Evolutionary conservation across 2,329 filamentous ascomycete species (phyloP).

Genomic region (Knufia fluminis): DNA sequence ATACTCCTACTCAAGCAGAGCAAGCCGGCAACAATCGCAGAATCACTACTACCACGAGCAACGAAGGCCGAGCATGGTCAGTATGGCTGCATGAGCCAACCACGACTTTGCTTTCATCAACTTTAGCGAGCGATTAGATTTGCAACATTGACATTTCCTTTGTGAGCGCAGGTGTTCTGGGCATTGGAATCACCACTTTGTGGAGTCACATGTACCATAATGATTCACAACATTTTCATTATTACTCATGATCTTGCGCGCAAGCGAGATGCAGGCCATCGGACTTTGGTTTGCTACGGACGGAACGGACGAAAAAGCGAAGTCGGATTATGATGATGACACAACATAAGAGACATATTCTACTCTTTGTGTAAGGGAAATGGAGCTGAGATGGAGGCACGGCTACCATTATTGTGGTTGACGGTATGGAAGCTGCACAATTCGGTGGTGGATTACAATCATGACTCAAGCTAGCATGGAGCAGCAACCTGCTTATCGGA

Average conservation of each 20-base stretch:
- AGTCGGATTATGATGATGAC: neutral
- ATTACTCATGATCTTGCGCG: neutral
- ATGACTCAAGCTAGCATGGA: neutral
- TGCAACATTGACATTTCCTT: neutral
- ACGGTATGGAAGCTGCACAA: neutral
- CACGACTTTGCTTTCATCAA: constrained; percentile 5
- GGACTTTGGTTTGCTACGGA: neutral
- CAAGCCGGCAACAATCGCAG: constrained; percentile 4
- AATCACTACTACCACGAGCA: constrained; percentile 5
- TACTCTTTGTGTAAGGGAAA: constrained; percentile 1
- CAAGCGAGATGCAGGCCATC: neutral
- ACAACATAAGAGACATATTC: constrained; percentile 4
- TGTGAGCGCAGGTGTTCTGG: constrained; percentile 10
- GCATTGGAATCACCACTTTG: neutral
- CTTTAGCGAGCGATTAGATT: constrained; percentile 5
- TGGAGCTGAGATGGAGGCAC: neutral
- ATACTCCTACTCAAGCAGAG: constrained; percentile 3
- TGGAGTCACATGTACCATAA: neutral
- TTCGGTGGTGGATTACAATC: neutral
- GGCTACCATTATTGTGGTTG: neutral
- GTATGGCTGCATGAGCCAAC: constrained; percentile 8
- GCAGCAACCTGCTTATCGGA: constrained; percentile 1
- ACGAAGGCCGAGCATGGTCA: constrained; percentile 8
- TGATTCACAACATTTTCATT: neutral
- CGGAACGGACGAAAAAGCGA: neutral